These are phyloP conservation scores for Rhipidocladum racemiflorum DNA, from an alignment of 176 grass and related monocot species.

Conservation along the genomic window DNA sequence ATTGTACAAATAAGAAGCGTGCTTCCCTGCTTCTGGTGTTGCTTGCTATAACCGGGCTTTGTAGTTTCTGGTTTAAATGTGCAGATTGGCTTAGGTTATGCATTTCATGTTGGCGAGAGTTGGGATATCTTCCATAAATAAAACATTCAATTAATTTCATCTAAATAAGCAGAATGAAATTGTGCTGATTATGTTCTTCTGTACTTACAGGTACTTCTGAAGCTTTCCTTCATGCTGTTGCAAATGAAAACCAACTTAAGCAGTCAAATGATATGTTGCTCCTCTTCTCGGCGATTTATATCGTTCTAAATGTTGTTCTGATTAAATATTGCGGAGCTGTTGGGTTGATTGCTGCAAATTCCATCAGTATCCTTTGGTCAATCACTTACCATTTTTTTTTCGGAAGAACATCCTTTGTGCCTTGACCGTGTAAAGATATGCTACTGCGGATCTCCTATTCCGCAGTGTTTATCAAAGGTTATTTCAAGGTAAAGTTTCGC, in stretches of 20 bases:
- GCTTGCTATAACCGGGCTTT: background rate
- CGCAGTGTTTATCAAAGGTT: slow-evolving; percentile 70
- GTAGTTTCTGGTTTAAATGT: background rate
- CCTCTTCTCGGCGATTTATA: slow-evolving; percentile 84
- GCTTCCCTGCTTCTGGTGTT: background rate
- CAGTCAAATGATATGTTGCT: slow-evolving; percentile 84
- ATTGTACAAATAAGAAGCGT: background rate
- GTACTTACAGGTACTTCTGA: slow-evolving; percentile 77
- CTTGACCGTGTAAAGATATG: slow-evolving; percentile 83
- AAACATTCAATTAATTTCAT: background rate
- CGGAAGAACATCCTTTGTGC: slow-evolving; percentile 20
- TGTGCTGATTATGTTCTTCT: background rate
- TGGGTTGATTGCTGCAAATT: slow-evolving; percentile 93
- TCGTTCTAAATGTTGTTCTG: slow-evolving; percentile 65
- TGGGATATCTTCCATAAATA: background rate
- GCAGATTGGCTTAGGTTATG: background rate
- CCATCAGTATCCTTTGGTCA: slow-evolving; percentile 78
- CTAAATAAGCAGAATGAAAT: background rate
- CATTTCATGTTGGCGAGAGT: background rate
- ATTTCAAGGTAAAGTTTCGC: slow-evolving; percentile 71
- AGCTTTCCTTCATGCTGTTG: slow-evolving; percentile 93
- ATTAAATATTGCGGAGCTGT: slow-evolving; percentile 77
- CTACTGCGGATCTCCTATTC: slow-evolving; percentile 77
- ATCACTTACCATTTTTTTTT: background rate
- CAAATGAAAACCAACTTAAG: slow-evolving; percentile 84